Evolutionary conservation across 306 rosid species (phyloP).

Genomic region (Sicyos baderoa): DNA sequence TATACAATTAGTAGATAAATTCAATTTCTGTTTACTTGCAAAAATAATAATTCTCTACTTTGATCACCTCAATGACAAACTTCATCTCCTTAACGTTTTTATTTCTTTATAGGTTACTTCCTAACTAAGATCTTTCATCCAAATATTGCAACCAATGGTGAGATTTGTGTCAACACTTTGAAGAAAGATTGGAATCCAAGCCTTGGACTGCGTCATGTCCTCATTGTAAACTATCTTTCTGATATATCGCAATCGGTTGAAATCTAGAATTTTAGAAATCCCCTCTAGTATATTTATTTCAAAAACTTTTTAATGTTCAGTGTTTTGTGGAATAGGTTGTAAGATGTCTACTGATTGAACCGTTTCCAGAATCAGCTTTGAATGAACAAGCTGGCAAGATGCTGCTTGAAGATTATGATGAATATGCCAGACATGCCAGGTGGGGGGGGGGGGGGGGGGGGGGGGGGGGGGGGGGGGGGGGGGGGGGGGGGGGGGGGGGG

Average conservation of each 20-base stretch:
- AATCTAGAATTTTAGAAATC: background rate
- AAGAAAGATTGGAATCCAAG: conserved; percentile 98
- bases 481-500: too few relatives aligned
- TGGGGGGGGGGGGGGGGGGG: too few relatives aligned
- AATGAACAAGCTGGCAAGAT: conserved; percentile 94
- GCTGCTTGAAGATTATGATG: conserved; percentile 88
- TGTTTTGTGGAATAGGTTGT: conserved; percentile 56
- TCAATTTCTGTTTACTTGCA: too few relatives aligned
- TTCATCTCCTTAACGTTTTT: background rate
- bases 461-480: too few relatives aligned
- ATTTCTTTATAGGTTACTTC: conserved; percentile 57
- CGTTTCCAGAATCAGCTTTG: conserved; percentile 94
- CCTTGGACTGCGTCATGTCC: conserved; percentile 86
- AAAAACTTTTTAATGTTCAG: background rate
- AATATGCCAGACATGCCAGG: conserved; percentile 98
- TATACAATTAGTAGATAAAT: background rate
- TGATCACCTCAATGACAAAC: background rate
- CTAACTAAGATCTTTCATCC: conserved; percentile 92
- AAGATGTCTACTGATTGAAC: conserved; percentile 96
- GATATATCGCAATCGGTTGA: background rate
- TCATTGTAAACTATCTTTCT: conserved; percentile 47
- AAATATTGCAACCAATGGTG: conserved; percentile 77
- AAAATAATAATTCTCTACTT: background rate
- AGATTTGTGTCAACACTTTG: conserved; percentile 94
- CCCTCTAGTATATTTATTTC: conserved; percentile 9